phyloP scores from a whole-genome alignment of 352 stramenopile species.

The Plasmopara muralis region DNA sequence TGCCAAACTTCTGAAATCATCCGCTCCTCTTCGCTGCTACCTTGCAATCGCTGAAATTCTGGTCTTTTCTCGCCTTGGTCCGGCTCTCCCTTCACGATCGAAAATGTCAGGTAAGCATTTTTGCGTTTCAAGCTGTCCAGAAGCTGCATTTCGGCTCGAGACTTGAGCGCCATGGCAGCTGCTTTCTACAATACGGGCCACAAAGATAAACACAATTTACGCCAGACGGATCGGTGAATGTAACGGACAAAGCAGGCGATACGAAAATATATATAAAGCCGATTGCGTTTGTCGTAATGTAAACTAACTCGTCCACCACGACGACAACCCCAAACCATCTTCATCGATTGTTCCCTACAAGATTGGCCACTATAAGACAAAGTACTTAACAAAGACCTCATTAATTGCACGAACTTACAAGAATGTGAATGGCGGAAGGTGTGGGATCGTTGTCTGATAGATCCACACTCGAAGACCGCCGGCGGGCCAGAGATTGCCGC shows the following conservation, averaged over 20 bases:
- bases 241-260: not conserved
- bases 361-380: not conserved
- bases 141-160: conserved; percentile 46
- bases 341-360: conserved; percentile 80
- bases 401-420: conserved; percentile 31
- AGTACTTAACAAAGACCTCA: conserved; percentile 2
- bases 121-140: conserved; percentile 43
- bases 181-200: conserved; percentile 13
- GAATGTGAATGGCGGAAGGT: conserved; percentile 75
- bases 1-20: conserved; percentile 47
- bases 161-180: conserved; percentile 32
- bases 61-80: conserved; percentile 18
- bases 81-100: conserved; percentile 41
- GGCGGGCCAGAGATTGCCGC: conserved; percentile 59
- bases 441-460: conserved; percentile 78
- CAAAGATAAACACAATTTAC: not conserved
- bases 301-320: conserved; percentile 61
- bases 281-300: not conserved
- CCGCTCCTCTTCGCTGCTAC: conserved; percentile 30
- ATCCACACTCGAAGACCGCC: conserved; percentile 78
- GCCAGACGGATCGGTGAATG: not conserved
- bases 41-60: conserved; percentile 12
- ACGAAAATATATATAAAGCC: too few relatives aligned
- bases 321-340: conserved; percentile 74
- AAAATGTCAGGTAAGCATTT: conserved; percentile 34